phyloP scores from a whole-genome alignment of 768 basidiomycete species.

The Candolleomyces aberdarensis region DNA sequence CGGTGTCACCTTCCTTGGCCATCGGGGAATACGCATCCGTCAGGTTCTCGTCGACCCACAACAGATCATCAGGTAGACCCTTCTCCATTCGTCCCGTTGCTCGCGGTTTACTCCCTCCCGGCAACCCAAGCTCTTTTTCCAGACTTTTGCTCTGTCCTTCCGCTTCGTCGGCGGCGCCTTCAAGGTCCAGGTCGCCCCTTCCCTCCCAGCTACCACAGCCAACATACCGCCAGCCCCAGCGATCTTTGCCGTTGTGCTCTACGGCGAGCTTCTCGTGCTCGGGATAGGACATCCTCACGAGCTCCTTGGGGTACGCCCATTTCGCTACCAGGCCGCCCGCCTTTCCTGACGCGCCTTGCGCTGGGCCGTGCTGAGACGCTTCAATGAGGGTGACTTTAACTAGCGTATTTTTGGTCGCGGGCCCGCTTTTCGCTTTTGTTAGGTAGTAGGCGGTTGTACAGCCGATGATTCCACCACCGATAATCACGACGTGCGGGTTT shows the following conservation, averaged over 20 bases:
- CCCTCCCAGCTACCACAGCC: conserved; percentile 74
- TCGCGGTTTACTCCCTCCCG: conserved; percentile 17
- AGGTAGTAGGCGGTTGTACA: conserved; percentile 83
- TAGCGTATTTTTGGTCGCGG: neutral
- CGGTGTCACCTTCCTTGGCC: conserved; percentile 55
- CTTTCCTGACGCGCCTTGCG: conserved; percentile 82
- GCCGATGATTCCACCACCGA: conserved; percentile 88
- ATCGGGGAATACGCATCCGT: conserved; percentile 62
- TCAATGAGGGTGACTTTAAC: conserved; percentile 61
- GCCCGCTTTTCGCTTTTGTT: conserved; percentile 9
- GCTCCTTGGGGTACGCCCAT: conserved; percentile 76
- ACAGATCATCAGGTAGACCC: conserved; percentile 48
- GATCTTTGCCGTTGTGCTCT: conserved; percentile 60
- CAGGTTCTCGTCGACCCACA: conserved; percentile 54
- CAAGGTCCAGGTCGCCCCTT: conserved; percentile 37
- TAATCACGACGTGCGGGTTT: conserved; percentile 53
- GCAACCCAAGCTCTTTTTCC: conserved; percentile 54
- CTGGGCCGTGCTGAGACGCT: conserved; percentile 61
- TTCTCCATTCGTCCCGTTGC: conserved; percentile 22
- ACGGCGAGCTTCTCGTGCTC: conserved; percentile 74
- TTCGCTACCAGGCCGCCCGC: conserved; percentile 83
- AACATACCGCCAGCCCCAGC: conserved; percentile 86
- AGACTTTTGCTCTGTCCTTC: conserved; percentile 39
- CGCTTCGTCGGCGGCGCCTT: conserved; percentile 17
- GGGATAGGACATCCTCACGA: conserved; percentile 67